A percentile compares a stretch with the other conserved stretches of the same genome.
Conservation (phyloP, 78 protist genomes). For the Dictyostelium citrinum region DNA sequence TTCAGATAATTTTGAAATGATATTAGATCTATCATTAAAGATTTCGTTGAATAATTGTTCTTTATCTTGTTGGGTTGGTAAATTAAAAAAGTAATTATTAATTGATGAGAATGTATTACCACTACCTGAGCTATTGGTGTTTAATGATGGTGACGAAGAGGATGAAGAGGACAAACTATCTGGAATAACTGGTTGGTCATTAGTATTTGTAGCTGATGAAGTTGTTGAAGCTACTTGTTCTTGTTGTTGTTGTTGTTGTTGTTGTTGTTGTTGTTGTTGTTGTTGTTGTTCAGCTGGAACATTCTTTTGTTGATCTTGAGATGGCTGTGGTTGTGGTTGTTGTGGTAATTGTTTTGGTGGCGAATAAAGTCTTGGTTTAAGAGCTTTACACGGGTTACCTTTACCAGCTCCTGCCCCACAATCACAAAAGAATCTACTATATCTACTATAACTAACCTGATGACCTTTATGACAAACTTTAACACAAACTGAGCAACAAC, state of each 20-base stretch:
- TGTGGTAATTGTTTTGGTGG: neutral
- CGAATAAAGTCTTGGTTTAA: slow-evolving; percentile 1
- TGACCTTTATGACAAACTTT: slow-evolving; percentile 87
- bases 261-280: neutral
- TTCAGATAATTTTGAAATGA: neutral
- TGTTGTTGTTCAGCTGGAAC: neutral
- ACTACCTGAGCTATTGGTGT: neutral
- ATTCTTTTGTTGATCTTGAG: neutral
- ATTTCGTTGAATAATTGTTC: neutral
- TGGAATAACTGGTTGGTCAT: neutral
- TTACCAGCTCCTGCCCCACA: slow-evolving; percentile 88
- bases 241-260: neutral
- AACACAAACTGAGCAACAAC: slow-evolving; percentile 90
- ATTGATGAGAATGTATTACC: neutral
- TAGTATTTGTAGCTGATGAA: neutral
- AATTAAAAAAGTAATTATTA: slow-evolving; percentile 12
- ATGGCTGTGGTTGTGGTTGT: neutral
- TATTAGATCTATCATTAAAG: neutral
- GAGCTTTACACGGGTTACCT: slow-evolving; percentile 18
- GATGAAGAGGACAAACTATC: neutral
- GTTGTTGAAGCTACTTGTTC: neutral
- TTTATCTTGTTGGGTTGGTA: slow-evolving; percentile 51
- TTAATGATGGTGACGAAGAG: neutral
- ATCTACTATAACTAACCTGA: slow-evolving; percentile 83
- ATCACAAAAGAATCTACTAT: slow-evolving; percentile 89